Percentiles rank a stretch among this genome's conserved stretches.
Evolutionary conservation across 306 rosid species (phyloP).

Genomic region (Dryas alaskensis): DNA sequence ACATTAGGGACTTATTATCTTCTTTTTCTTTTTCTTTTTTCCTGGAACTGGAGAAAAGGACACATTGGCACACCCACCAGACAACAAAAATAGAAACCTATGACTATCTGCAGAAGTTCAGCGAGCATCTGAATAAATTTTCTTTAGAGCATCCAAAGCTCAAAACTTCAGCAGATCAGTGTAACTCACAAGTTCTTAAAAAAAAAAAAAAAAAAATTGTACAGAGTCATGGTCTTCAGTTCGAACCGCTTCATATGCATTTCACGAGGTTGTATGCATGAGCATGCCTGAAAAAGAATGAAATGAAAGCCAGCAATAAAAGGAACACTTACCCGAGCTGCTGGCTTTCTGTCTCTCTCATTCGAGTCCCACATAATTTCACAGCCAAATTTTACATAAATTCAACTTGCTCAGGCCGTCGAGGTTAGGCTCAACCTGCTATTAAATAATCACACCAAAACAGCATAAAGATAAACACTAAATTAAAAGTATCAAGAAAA

Average conservation of each 20-base stretch:
- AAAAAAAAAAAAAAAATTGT: background rate
- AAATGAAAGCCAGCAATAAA: slow-evolving; percentile 69
- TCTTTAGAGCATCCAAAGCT: slow-evolving; percentile 3
- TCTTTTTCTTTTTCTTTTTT: background rate
- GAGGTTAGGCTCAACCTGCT: slow-evolving; percentile 60
- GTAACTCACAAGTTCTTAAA: slow-evolving; percentile 4
- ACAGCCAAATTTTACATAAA: background rate
- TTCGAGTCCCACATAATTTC: background rate
- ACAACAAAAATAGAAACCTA: background rate
- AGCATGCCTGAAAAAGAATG: slow-evolving; percentile 47
- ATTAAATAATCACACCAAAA: slow-evolving; percentile 21
- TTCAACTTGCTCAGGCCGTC: slow-evolving; percentile 35
- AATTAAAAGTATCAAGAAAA: slow-evolving; percentile 12
- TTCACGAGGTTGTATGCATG: slow-evolving; percentile 5
- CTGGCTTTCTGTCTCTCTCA: slow-evolving; percentile 51
- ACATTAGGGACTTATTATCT: background rate
- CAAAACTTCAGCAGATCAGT: background rate
- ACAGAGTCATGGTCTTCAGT: slow-evolving; percentile 1
- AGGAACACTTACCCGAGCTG: slow-evolving; percentile 66
- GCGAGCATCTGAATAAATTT: slow-evolving; percentile 6
- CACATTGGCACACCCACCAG: background rate
- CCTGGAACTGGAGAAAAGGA: background rate
- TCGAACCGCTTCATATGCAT: slow-evolving; percentile 4
- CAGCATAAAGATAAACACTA: slow-evolving; percentile 49
- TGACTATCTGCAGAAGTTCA: background rate